Evolutionary conservation across 352 stramenopile genomes (phyloP).

Genomic region (Phytophthora pisi): DNA sequence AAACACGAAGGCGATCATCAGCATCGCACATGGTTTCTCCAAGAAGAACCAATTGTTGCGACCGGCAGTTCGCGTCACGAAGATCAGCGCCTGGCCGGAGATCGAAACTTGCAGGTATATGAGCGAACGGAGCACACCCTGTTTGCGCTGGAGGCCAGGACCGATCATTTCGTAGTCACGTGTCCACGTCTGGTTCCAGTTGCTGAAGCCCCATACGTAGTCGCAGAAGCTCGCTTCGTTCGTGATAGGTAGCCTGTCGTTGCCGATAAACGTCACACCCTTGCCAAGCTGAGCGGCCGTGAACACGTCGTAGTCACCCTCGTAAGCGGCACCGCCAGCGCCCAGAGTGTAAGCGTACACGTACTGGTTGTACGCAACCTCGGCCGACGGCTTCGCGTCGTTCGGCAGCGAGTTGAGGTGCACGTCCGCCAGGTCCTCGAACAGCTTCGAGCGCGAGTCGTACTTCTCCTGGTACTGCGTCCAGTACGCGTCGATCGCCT

Average conservation of each 20-base stretch:
- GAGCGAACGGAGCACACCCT: slow-evolving; percentile 66
- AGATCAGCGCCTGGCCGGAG: slow-evolving; percentile 76
- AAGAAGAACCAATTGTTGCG: slow-evolving; percentile 82
- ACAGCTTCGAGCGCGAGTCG: slow-evolving; percentile 53
- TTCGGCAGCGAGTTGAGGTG: slow-evolving; percentile 57
- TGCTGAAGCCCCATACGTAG: slow-evolving; percentile 71
- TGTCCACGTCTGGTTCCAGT: slow-evolving; percentile 78
- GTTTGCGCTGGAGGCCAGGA: slow-evolving; percentile 69
- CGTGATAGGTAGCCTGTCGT: slow-evolving; percentile 63
- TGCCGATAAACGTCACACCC: slow-evolving; percentile 60
- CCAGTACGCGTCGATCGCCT: slow-evolving; percentile 50
- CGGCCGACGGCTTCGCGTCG: slow-evolving; percentile 43
- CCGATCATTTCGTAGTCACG: slow-evolving; percentile 65
- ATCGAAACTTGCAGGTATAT: slow-evolving; percentile 80
- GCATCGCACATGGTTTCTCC: slow-evolving; percentile 63
- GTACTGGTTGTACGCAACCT: slow-evolving; percentile 62
- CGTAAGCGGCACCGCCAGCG: slow-evolving; percentile 33
- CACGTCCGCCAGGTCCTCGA: slow-evolving; percentile 60
- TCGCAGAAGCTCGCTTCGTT: slow-evolving; percentile 72
- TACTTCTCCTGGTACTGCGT: slow-evolving; percentile 52
- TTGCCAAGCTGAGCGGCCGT: slow-evolving; percentile 49
- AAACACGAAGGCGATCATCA: slow-evolving; percentile 74
- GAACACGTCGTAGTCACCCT: slow-evolving; percentile 48
- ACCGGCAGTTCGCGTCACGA: slow-evolving; percentile 73
- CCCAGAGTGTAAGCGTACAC: slow-evolving; percentile 64